These are phyloP conservation scores for Neofusicoccum ribis DNA, from an alignment of 2,329 filamentous ascomycete genomes.

Conservation along the genomic window DNA sequence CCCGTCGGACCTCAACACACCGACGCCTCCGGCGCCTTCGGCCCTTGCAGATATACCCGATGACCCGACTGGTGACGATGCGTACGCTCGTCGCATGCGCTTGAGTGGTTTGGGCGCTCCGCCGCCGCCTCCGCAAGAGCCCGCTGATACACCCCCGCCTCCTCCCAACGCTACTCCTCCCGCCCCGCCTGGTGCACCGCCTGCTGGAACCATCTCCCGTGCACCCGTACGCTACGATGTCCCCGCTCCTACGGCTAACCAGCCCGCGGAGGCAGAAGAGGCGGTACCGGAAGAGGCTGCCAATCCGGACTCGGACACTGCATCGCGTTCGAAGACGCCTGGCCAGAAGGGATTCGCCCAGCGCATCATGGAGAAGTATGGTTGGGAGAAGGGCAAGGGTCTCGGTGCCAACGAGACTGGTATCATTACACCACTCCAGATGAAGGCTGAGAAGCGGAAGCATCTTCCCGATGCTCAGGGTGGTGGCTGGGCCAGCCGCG, in stretches of 20 bases:
- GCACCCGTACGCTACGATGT: constrained; percentile 73
- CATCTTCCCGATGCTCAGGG: constrained; percentile 77
- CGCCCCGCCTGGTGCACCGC: constrained; percentile 44
- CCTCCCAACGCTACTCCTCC: constrained; percentile 4
- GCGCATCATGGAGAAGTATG: constrained; percentile 88
- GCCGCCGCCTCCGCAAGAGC: constrained; percentile 28
- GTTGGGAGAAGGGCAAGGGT: constrained; percentile 85
- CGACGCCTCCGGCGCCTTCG: constrained; percentile 26
- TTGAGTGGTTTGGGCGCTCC: constrained; percentile 46
- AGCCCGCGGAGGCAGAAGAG: constrained; percentile 50
- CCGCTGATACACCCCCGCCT: not conserved
- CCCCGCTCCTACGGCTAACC: constrained; percentile 47
- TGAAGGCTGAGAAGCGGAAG: constrained; percentile 71
- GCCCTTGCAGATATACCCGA: constrained; percentile 35
- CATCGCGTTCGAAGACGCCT: constrained; percentile 64
- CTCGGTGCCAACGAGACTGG: constrained; percentile 80
- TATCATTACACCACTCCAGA: constrained; percentile 79
- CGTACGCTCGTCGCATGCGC: constrained; percentile 63
- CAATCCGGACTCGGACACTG: constrained; percentile 27
- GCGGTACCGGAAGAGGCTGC: constrained; percentile 32
- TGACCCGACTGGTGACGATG: constrained; percentile 68
- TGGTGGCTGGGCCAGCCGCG: constrained; percentile 71
- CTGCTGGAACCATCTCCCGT: constrained; percentile 64
- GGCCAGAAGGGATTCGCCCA: constrained; percentile 84
- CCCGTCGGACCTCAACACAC: constrained; percentile 43